Evolutionary conservation across 352 stramenopile species (phyloP), one percentile per base, ranked within the genome.

Genomic region (Plasmopara viticola): DNA sequence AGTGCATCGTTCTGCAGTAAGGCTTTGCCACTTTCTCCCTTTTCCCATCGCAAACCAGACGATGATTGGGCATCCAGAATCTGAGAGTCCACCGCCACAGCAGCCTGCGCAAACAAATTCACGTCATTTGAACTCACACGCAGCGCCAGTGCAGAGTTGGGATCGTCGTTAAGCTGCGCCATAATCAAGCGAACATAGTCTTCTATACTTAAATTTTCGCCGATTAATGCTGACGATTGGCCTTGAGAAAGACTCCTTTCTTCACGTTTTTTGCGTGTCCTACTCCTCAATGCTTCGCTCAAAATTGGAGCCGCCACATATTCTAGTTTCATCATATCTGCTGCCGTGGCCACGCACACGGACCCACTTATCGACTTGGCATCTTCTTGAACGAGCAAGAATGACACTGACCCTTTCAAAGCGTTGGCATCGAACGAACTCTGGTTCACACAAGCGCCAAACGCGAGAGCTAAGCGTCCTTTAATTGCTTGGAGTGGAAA

Each of bases 41-140:
- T 83, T 5, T 79, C 78, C 84, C 84, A 94, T 42, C 80, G 77
- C 48, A 94, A 52, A n/a, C 84, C 84, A 6, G 81, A 87, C 13
- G 84, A 87, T 5, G 84, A 70, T 40, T 86, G 87, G 0, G 81
- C 81, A 61, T 94, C 82, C 37, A 94, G 18, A 43, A 94, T 88
- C 39, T 90, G 78, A 43, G 79, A 72, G 44, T 70, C 74, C 8
- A 89, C 64, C 13, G 64, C 57, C 4, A 89, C 56, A 12, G 73
- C 75, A 35, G 81, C 84, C 51, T 89, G 70, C 0, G 84, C 74
- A 18, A 87, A 63, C 15, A 46, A 65, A 2, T 57, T 37, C 2
- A 85, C 64, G 48, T 89, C 74, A 7, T 62, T 66, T 0, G 50
- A 51, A 7, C 55, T 68, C 13, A 88, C 66, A 29, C 69, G 70